Evolutionary conservation across 805 yeast species (phyloP).

Genomic region (Myxozyma neglecta): DNA sequence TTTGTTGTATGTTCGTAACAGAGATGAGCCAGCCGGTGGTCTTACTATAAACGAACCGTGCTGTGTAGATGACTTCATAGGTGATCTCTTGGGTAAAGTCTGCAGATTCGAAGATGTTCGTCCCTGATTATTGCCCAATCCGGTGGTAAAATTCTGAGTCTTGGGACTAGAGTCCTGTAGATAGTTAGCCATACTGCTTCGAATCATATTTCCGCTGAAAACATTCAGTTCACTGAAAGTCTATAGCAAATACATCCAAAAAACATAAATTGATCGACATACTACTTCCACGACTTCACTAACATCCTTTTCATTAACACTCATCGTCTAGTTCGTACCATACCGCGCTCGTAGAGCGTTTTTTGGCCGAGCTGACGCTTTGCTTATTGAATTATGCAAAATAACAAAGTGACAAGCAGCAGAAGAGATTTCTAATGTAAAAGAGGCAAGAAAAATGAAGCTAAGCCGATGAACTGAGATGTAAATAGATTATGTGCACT

Average conservation of each 20-base stretch:
- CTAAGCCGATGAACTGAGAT: too few relatives aligned
- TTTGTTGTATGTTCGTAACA: background rate
- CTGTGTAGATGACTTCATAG: background rate
- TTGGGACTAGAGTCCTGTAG: too few relatives aligned
- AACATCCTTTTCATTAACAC: background rate
- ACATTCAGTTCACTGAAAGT: too few relatives aligned
- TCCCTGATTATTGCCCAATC: too few relatives aligned
- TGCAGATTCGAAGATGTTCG: background rate
- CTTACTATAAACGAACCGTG: background rate
- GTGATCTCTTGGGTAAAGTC: background rate
- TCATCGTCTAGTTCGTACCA: slow-evolving; percentile 3
- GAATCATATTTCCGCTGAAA: too few relatives aligned
- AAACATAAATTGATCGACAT: background rate
- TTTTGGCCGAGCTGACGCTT: background rate
- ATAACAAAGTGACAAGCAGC: background rate
- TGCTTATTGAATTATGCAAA: background rate
- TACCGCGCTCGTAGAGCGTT: slow-evolving; percentile 5
- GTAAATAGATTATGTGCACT: too few relatives aligned
- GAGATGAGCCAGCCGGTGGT: slow-evolving; percentile 2
- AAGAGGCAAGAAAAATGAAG: too few relatives aligned
- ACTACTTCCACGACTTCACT: slow-evolving; percentile 4
- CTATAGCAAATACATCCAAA: background rate
- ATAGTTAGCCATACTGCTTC: too few relatives aligned
- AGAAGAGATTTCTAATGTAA: background rate
- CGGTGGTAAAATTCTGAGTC: too few relatives aligned